Conservation (phyloP, 2,329 filamentous ascomycete species). For the Diaporthe vexans region DNA sequence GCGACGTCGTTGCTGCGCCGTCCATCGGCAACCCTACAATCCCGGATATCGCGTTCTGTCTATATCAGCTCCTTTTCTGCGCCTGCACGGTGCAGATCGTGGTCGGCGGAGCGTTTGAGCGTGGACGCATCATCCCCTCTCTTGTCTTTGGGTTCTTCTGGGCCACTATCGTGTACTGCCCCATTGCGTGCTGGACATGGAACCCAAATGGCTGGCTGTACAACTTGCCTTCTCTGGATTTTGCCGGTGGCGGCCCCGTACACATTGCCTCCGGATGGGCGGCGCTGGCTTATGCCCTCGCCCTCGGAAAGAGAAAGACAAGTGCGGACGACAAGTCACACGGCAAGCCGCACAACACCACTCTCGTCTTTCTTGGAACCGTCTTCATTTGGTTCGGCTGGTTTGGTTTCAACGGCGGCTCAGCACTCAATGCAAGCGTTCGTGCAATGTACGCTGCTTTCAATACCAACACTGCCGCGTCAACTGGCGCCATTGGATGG, state of each 20-base stretch:
- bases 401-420: constrained; percentile 67
- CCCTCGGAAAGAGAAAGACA: constrained; percentile 70
- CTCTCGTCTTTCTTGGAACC: constrained; percentile 74
- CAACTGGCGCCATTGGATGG: constrained; percentile 67
- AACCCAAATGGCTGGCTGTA: constrained; percentile 76
- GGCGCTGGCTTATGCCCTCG: constrained; percentile 74
- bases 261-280: constrained; percentile 74
- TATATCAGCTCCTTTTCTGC: constrained; percentile 76
- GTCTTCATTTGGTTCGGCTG: constrained; percentile 76
- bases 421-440: constrained; percentile 64
- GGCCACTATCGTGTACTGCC: constrained; percentile 76
- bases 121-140: constrained; percentile 69
- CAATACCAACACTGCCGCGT: constrained; percentile 71
- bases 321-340: constrained; percentile 62
- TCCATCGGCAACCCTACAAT: constrained; percentile 69
- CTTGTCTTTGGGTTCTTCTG: constrained; percentile 66
- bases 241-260: constrained; percentile 74
- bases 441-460: constrained; percentile 68
- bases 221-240: constrained; percentile 71
- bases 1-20: constrained; percentile 71
- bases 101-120: constrained; percentile 71
- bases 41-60: constrained; percentile 76
- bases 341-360: constrained; percentile 72
- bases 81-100: constrained; percentile 74
- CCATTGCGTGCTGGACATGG: constrained; percentile 77